A percentile compares a stretch with the other conserved stretches of the same genome.
phyloP scores from a whole-genome alignment of 768 basidiomycete genomes.

The Pleurotus salmoneostramineus region DNA sequence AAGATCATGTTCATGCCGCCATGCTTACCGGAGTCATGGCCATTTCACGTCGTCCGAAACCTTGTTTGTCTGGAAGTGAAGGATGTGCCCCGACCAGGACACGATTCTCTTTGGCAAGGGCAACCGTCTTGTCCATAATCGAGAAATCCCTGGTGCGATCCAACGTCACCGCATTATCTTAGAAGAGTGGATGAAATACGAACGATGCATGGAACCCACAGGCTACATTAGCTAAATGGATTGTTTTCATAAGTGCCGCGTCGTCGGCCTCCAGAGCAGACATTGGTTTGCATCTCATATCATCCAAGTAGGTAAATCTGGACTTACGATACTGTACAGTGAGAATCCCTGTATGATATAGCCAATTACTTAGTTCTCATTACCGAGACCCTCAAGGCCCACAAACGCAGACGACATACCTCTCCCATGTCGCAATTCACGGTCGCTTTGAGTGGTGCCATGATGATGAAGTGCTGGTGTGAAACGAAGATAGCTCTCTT shows the following conservation, averaged over 20 bases:
- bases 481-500: too few relatives aligned
- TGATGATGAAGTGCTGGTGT: conserved; percentile 2
- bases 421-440: conserved; percentile 59
- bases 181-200: conserved; percentile 1
- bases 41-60: conserved; percentile 67
- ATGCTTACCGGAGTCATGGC: conserved; percentile 48
- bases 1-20: neutral
- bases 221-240: conserved; percentile 60
- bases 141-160: conserved; percentile 53
- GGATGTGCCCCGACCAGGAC: conserved; percentile 69
- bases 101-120: conserved; percentile 48
- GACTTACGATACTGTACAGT: conserved; percentile 39
- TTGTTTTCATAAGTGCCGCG: conserved; percentile 48
- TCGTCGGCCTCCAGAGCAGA: conserved; percentile 38
- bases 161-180: neutral
- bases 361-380: neutral
- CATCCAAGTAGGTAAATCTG: neutral
- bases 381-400: too few relatives aligned
- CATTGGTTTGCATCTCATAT: neutral
- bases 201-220: conserved; percentile 70
- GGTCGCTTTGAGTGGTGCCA: conserved; percentile 31
- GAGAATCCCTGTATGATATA: conserved; percentile 41
- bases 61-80: conserved; percentile 58
- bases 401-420: conserved; percentile 21
- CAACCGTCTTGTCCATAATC: conserved; percentile 62